Evolutionary conservation across 2,329 filamentous ascomycete species (phyloP).

Genomic region (Ophiocordyceps unilateralis): DNA sequence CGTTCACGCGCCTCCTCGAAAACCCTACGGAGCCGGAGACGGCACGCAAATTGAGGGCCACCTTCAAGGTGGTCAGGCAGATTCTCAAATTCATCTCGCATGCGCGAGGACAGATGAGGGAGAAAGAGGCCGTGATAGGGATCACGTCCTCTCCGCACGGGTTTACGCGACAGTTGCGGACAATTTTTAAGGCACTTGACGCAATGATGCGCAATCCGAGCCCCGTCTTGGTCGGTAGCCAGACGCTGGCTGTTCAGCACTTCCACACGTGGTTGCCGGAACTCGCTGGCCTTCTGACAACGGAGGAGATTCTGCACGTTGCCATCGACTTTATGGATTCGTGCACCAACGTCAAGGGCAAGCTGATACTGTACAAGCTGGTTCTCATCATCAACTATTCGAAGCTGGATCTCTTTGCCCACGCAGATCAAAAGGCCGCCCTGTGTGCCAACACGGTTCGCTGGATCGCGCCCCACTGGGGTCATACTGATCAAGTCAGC

Average conservation of each 20-base stretch:
- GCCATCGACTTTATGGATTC: slow-evolving; percentile 90
- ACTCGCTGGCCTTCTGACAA: slow-evolving; percentile 55
- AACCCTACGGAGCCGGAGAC: slow-evolving; percentile 71
- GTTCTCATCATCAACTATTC: slow-evolving; percentile 87
- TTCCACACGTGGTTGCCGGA: slow-evolving; percentile 97
- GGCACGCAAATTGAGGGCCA: slow-evolving; percentile 69
- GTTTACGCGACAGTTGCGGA: slow-evolving; percentile 70
- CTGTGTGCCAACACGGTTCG: slow-evolving; percentile 67
- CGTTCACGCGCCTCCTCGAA: slow-evolving; percentile 67
- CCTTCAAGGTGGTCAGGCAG: slow-evolving; percentile 87
- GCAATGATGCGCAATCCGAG: slow-evolving; percentile 75
- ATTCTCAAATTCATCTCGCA: slow-evolving; percentile 91
- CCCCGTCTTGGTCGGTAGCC: slow-evolving; percentile 77
- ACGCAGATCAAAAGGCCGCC: slow-evolving; percentile 56
- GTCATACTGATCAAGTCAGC: slow-evolving; percentile 51
- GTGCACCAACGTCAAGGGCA: slow-evolving; percentile 72
- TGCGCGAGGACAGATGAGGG: slow-evolving; percentile 67
- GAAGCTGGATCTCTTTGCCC: slow-evolving; percentile 61
- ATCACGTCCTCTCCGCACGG: slow-evolving; percentile 55
- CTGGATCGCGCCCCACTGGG: slow-evolving; percentile 94
- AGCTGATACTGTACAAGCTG: slow-evolving; percentile 80
- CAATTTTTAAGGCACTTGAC: slow-evolving; percentile 81
- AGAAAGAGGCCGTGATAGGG: slow-evolving; percentile 75
- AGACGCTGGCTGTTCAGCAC: slow-evolving; percentile 88
- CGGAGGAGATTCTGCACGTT: slow-evolving; percentile 77